A percentile compares a stretch with the other conserved stretches of the same genome.
Evolutionary conservation across 2,329 filamentous ascomycete species (phyloP).

Genomic region (Cladophialophora yegresii): DNA sequence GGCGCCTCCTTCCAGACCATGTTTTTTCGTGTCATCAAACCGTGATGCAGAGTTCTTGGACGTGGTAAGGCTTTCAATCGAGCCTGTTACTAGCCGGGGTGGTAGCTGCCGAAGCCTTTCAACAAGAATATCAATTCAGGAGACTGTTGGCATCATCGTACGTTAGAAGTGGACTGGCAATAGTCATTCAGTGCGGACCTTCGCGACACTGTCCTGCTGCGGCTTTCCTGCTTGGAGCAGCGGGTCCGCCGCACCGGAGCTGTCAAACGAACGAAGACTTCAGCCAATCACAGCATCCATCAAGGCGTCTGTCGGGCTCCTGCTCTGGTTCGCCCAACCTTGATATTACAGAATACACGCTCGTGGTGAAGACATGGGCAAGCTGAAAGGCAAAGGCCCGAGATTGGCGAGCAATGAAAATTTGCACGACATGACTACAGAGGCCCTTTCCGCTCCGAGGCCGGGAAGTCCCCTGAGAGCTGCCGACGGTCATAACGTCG

Average conservation of each 20-base stretch:
- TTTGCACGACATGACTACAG: conserved; percentile 10
- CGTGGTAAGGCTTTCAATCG: conserved; percentile 19
- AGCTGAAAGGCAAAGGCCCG: conserved; percentile 27
- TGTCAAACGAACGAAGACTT: background rate
- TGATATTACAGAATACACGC: background rate
- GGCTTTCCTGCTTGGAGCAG: conserved; percentile 1
- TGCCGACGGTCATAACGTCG: conserved; percentile 34
- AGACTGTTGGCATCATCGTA: conserved; percentile 9
- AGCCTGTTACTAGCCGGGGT: conserved; percentile 22
- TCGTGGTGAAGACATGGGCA: conserved; percentile 22
- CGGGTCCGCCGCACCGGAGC: background rate
- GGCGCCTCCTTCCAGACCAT: conserved; percentile 19
- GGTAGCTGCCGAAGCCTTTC: conserved; percentile 21
- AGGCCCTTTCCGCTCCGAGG: background rate
- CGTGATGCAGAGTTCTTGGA: conserved; percentile 26
- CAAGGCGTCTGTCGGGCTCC: background rate
- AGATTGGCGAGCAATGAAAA: conserved; percentile 11
- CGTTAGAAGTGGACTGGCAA: conserved; percentile 6
- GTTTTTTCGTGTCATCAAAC: conserved; percentile 22
- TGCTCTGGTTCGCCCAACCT: background rate
- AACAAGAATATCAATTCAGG: conserved; percentile 10
- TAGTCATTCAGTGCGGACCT: conserved; percentile 9
- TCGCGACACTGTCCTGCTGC: background rate
- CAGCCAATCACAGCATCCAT: background rate
- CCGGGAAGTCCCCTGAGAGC: conserved; percentile 20